These are phyloP conservation scores for Fusarium avenaceum DNA, from an alignment of 2,329 filamentous ascomycete species.

Conservation along the genomic window DNA sequence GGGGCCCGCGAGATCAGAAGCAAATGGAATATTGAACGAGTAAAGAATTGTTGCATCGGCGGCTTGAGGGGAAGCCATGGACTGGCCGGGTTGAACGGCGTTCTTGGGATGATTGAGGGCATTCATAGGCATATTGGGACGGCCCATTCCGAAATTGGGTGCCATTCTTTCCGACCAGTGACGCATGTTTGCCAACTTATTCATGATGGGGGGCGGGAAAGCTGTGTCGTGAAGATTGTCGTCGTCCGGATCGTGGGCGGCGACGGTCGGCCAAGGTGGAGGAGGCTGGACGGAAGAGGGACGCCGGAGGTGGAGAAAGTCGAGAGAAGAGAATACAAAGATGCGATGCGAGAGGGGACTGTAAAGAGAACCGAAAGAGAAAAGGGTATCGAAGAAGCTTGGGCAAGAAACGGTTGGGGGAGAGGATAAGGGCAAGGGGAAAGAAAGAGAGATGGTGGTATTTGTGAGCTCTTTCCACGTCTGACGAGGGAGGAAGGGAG, in stretches of 20 bases:
- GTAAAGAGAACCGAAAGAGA: conserved; percentile 35
- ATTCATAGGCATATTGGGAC: conserved; percentile 69
- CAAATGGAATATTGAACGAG: conserved; percentile 97
- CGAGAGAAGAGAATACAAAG: conserved; percentile 42
- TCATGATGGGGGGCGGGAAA: conserved; percentile 65
- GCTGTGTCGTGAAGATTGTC: conserved; percentile 37
- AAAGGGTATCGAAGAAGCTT: conserved; percentile 45
- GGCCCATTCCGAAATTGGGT: conserved; percentile 75
- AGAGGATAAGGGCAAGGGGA: conserved; percentile 32
- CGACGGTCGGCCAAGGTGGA: conserved; percentile 48
- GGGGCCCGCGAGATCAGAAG: conserved; percentile 90
- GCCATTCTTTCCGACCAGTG: conserved; percentile 79
- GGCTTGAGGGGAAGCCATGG: conserved; percentile 76
- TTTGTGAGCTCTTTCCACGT: conserved; percentile 51
- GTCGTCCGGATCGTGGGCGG: conserved; percentile 48
- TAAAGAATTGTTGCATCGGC: conserved; percentile 87
- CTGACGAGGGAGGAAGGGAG: conserved; percentile 47
- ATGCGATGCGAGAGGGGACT: conserved; percentile 34
- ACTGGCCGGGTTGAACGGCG: conserved; percentile 64
- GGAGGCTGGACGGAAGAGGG: conserved; percentile 39
- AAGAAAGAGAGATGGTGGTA: conserved; percentile 47
- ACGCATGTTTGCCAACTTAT: conserved; percentile 79
- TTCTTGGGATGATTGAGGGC: conserved; percentile 71
- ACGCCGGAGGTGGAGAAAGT: conserved; percentile 40
- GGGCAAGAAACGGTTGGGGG: conserved; percentile 43